Percentiles rank a stretch among this genome's conserved stretches.
phyloP scores from a whole-genome alignment of 257 asterid species.

The Jaltomata sinuosa region DNA sequence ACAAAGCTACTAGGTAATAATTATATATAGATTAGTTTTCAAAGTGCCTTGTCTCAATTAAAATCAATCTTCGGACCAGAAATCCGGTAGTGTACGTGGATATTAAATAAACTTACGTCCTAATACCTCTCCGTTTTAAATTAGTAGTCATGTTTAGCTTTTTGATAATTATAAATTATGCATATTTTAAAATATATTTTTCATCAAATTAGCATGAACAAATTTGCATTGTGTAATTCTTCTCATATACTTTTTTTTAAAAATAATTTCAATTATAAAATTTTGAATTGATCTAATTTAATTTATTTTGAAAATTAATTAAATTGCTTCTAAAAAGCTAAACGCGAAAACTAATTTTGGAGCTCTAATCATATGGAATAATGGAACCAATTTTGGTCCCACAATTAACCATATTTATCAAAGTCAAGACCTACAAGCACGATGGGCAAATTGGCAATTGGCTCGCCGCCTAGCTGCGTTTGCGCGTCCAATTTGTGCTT shows the following conservation, averaged over 20 bases:
- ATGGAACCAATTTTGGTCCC: not conserved
- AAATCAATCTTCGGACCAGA: not conserved
- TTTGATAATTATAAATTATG: not conserved
- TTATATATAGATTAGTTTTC: not conserved
- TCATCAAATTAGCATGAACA: not conserved
- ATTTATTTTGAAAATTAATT: not conserved
- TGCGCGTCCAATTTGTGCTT: not conserved
- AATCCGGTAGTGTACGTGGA: not conserved
- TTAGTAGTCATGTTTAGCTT: not conserved
- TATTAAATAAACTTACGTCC: not conserved
- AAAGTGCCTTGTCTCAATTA: not conserved
- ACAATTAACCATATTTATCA: not conserved
- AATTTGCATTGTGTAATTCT: not conserved
- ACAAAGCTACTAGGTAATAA: not conserved
- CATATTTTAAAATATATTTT: not conserved
- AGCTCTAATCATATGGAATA: not conserved
- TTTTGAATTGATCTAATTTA: not conserved
- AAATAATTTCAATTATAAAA: too few relatives aligned
- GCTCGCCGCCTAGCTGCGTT: not conserved
- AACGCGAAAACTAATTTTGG: not conserved
- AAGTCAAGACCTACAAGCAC: not conserved
- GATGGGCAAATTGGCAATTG: not conserved
- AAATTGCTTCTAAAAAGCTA: not conserved
- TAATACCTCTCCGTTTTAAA: not conserved
- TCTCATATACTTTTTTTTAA: not conserved